Percentiles rank a stretch among this genome's conserved stretches.
These are phyloP conservation scores for Pseudogymnoascus destructans DNA, from an alignment of 2,329 filamentous ascomycete species.

Conservation along the genomic window DNA sequence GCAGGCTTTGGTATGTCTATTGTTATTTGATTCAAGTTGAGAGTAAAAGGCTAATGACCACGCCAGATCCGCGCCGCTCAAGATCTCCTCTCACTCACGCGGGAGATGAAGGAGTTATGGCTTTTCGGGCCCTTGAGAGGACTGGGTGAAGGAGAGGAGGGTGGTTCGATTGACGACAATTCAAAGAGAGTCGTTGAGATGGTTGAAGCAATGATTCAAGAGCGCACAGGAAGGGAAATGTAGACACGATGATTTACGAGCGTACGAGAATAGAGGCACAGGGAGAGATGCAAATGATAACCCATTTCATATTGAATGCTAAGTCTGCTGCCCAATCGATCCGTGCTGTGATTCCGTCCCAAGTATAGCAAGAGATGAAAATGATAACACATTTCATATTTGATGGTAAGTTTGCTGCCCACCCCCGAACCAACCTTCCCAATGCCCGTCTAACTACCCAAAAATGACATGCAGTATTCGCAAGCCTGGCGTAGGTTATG, in stretches of 20 bases:
- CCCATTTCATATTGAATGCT: neutral
- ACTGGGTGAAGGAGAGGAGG: slow-evolving; percentile 32
- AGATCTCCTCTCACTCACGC: slow-evolving; percentile 34
- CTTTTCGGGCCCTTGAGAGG: slow-evolving; percentile 34
- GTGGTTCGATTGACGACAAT: slow-evolving; percentile 28
- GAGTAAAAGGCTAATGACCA: neutral
- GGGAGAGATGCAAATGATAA: neutral
- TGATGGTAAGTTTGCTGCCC: slow-evolving; percentile 2
- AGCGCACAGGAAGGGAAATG: slow-evolving; percentile 10
- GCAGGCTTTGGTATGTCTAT: slow-evolving; percentile 21
- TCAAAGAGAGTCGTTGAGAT: slow-evolving; percentile 24
- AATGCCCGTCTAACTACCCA: neutral
- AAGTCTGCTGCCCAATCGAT: neutral
- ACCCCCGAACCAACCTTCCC: neutral
- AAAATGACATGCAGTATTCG: slow-evolving; percentile 7
- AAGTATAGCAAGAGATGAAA: neutral
- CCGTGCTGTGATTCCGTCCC: neutral
- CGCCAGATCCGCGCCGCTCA: slow-evolving; percentile 25
- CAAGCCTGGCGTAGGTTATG: neutral
- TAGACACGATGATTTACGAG: neutral
- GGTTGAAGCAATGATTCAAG: slow-evolving; percentile 20
- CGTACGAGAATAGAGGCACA: neutral
- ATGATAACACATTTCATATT: neutral
- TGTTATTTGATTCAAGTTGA: slow-evolving; percentile 2
- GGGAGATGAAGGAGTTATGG: slow-evolving; percentile 38